Conservation (phyloP, 2,329 filamentous ascomycete genomes). For the Colletotrichum sp. region DNA sequence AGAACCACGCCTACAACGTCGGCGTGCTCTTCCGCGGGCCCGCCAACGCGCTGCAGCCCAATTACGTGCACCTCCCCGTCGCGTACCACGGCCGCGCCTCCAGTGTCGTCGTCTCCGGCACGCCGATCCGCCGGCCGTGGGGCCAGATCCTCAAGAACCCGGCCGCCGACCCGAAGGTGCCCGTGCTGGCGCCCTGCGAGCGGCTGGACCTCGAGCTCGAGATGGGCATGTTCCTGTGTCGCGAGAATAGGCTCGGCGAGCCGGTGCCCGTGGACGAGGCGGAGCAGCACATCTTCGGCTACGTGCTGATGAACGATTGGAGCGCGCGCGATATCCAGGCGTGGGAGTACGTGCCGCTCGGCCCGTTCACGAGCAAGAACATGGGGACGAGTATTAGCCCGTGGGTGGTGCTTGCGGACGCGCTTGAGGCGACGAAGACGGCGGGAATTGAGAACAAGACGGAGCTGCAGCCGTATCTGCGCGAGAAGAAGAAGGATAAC, state of each 20-base stretch:
- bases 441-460: conserved; percentile 35
- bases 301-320: conserved; percentile 71
- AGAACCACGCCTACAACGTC: conserved; percentile 76
- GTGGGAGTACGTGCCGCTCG: conserved; percentile 66
- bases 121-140: conserved; percentile 72
- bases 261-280: conserved; percentile 71
- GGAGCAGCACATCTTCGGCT: conserved; percentile 74
- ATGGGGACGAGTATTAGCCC: conserved; percentile 65
- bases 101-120: conserved; percentile 77
- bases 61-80: conserved; percentile 81
- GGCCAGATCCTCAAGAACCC: conserved; percentile 69
- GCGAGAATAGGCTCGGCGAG: conserved; percentile 68
- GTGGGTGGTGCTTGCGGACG: conserved; percentile 68
- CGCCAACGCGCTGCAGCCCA: conserved; percentile 77
- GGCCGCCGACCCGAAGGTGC: conserved; percentile 57
- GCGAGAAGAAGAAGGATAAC: conserved; percentile 55
- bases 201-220: conserved; percentile 80
- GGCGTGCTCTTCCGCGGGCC: conserved; percentile 77
- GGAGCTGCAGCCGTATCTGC: conserved; percentile 49
- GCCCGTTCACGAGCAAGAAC: conserved; percentile 68
- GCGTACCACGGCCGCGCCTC: conserved; percentile 83
- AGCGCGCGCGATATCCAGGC: conserved; percentile 66
- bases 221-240: conserved; percentile 76
- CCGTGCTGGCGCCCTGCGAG: conserved; percentile 63
- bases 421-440: conserved; percentile 43